Evolutionary conservation across 371 early-diverging fungal species (phyloP).

Genomic region (Zychaea mexicana): DNA sequence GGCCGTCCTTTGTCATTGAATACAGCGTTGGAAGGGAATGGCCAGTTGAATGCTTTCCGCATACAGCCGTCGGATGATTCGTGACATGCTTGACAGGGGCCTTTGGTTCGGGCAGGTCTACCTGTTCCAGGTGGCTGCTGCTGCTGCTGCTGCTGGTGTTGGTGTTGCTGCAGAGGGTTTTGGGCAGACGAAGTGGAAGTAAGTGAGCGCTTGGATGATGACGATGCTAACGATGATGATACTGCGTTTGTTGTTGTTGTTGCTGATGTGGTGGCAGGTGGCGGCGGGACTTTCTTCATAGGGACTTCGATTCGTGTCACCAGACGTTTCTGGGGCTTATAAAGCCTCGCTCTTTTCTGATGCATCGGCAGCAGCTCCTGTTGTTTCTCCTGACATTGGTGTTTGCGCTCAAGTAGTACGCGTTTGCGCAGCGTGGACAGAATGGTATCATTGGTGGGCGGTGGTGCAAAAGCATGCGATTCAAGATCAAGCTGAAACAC

Average conservation of each 20-base stretch:
- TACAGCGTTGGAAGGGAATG: constrained; percentile 35
- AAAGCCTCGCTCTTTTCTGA: neutral
- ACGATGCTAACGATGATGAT: neutral
- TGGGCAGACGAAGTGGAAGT: neutral
- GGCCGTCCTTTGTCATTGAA: constrained; percentile 48
- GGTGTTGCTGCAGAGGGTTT: neutral
- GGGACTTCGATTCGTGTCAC: constrained; percentile 6
- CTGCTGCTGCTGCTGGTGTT: constrained; percentile 12
- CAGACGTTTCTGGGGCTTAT: constrained; percentile 7
- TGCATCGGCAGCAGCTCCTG: constrained; percentile 7
- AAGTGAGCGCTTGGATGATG: neutral
- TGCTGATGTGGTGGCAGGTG: constrained; percentile 4
- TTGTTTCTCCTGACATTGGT: too few species aligned
- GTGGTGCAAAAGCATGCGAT: constrained; percentile 9
- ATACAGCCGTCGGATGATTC: constrained; percentile 52
- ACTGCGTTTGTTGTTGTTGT: constrained; percentile 10
- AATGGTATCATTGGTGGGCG: constrained; percentile 10
- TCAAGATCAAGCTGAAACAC: constrained; percentile 31
- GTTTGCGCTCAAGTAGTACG: constrained; percentile 14
- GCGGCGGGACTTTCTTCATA: neutral
- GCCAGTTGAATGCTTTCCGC: constrained; percentile 57
- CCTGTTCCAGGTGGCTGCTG: constrained; percentile 10
- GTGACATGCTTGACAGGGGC: constrained; percentile 53
- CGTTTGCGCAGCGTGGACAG: constrained; percentile 28
- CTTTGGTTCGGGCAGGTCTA: constrained; percentile 44